Conservation (phyloP, 352 stramenopile species). For the Globisporangium carolinianum region DNA sequence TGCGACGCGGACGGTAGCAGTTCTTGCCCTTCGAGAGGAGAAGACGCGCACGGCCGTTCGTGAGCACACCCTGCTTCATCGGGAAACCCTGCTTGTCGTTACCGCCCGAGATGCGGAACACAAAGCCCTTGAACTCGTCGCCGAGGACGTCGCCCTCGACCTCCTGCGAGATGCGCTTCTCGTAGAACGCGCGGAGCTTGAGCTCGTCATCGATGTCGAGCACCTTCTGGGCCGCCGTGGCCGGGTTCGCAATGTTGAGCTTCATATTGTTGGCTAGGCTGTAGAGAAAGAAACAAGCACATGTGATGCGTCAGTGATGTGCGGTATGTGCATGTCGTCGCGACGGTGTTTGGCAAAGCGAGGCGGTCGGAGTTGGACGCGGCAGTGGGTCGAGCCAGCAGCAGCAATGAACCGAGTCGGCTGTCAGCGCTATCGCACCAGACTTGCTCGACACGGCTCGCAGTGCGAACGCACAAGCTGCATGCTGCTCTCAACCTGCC, state of each 20-base stretch:
- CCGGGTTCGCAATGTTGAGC: constrained; percentile 99
- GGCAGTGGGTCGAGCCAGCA: too few species aligned
- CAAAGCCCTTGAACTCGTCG: constrained; percentile 99
- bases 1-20: constrained; percentile 92
- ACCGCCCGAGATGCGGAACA: constrained; percentile 98
- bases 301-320: neutral
- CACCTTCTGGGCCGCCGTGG: constrained; percentile 97
- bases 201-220: constrained; percentile 99
- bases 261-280: constrained; percentile 81
- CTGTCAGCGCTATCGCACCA: too few species aligned
- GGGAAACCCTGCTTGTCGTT: constrained; percentile 99
- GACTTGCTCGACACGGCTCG: too few species aligned
- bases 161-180: constrained; percentile 99
- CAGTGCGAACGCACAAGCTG: too few species aligned
- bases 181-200: constrained; percentile 98
- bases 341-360: too few species aligned
- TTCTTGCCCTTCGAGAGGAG: constrained; percentile 97
- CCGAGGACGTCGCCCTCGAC: constrained; percentile 97
- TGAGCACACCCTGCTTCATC: constrained; percentile 99
- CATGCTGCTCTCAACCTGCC: neutral
- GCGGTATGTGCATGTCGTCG: too few species aligned
- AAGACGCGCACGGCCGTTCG: constrained; percentile 97
- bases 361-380: too few species aligned
- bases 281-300: neutral
- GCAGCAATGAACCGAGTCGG: neutral